These are phyloP conservation scores for Debaryomycetaceae sp. DNA, from an alignment of 1,139 yeast species.

Conservation along the genomic window DNA sequence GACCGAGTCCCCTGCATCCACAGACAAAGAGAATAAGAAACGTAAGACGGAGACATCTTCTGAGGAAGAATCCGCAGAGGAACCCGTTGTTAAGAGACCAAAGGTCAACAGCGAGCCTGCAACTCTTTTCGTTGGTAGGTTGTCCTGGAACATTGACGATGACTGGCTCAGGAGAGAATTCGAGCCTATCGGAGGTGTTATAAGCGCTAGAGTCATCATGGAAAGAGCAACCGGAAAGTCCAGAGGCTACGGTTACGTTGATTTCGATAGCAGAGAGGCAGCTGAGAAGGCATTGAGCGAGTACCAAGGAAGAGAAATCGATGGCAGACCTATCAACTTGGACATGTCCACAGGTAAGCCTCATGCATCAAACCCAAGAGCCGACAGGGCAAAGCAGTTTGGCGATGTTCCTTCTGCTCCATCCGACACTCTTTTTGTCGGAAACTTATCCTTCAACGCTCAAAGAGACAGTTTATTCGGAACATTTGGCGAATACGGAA, in stretches of 20 bases:
- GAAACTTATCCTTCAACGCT: slow-evolving; percentile 90
- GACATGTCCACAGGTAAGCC: slow-evolving; percentile 91
- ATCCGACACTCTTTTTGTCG: slow-evolving; percentile 92
- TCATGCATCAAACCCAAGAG: slow-evolving; percentile 45
- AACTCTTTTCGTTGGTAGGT: slow-evolving; percentile 92
- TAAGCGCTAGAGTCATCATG: slow-evolving; percentile 86
- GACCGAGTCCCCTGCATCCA: slow-evolving; percentile 19
- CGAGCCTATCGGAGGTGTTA: slow-evolving; percentile 76
- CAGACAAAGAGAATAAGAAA: slow-evolving; percentile 23
- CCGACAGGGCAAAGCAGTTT: slow-evolving; percentile 78
- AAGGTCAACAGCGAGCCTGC: slow-evolving; percentile 58
- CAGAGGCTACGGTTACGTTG: slow-evolving; percentile 98
- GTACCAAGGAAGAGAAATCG: slow-evolving; percentile 90
- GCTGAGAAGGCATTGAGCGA: slow-evolving; percentile 89
- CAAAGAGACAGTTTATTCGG: slow-evolving; percentile 73
- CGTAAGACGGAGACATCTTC: slow-evolving; percentile 30
- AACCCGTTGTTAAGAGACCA: slow-evolving; percentile 32
- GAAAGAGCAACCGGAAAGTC: slow-evolving; percentile 93
- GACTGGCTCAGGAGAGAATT: slow-evolving; percentile 89
- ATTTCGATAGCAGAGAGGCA: slow-evolving; percentile 67
- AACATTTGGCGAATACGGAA: slow-evolving; percentile 73
- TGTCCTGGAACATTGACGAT: slow-evolving; percentile 96
- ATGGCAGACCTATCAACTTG: slow-evolving; percentile 93
- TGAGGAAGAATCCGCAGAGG: slow-evolving; percentile 27
- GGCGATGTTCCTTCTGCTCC: slow-evolving; percentile 92